Evolutionary conservation across 768 basidiomycete species (phyloP), one percentile per base, ranked within the genome.

Genomic region (Termitomyces sp.): DNA sequence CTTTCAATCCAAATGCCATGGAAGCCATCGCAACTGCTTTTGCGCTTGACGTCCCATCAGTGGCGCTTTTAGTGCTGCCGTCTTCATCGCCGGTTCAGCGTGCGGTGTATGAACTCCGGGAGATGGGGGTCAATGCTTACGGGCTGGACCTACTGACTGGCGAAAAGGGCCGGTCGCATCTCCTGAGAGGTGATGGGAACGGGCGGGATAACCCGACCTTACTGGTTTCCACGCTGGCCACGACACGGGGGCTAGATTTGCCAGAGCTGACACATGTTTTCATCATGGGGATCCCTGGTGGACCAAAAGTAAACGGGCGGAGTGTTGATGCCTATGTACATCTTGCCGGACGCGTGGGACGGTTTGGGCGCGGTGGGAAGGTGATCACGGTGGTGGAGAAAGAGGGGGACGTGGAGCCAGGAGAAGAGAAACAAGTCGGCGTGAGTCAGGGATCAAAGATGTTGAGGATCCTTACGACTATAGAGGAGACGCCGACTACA

Each of bases 251-350:
- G 26, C 68, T 92, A 47, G 88, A 92, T 70, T 68, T 91, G 50
- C 84, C 83, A 10, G 77, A 76, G 57, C 72, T 91, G 61, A 80
- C 80, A 45, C 89, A 90, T 64, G 88, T 91, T 19, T 90, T 92
- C 66, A 71, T 90, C 48, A 68, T 87, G 44, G 88, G 88, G 4
- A 70, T 86, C 2, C 78, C 81, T 6, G 77, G 79, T 56, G 77
- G 73, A 30, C 68, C 62, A 11, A 69, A 61, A 45, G 70, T 74
- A 37, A 71, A 64, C 45, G 76, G 74, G 30, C 65, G 65, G 60
- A 68, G 71, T 11, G 78, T 81, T 38, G 85, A 87, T 60, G 74
- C 74, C 40, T 91, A 91, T 65, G 57, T 84, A 60, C 89, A 91
- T 62, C 70, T 84, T 41, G 82, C 85, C 5, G 89, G 90, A 14